Percentiles rank a stretch among this genome's conserved stretches.
Evolutionary conservation across 78 protist species (phyloP).

Genomic region (Speleostelium caveatum): DNA sequence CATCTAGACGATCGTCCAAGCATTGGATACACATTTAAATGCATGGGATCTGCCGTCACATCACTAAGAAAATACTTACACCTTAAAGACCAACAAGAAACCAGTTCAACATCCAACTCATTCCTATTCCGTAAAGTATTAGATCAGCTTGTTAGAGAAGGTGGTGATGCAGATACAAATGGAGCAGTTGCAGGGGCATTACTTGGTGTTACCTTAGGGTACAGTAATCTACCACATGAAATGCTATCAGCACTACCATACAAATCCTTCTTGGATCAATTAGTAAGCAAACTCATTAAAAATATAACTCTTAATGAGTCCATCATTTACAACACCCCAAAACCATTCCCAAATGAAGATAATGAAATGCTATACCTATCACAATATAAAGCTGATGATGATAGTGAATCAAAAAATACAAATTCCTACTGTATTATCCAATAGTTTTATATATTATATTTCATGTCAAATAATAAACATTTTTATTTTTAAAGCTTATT

Average conservation of each 20-base stretch:
- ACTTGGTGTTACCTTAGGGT: slow-evolving; percentile 72
- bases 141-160: slow-evolving; percentile 44
- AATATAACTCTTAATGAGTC: too few species aligned
- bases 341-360: too few species aligned
- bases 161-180: slow-evolving; percentile 84
- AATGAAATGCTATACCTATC: too few species aligned
- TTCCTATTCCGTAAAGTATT: slow-evolving; percentile 34
- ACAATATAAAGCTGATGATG: too few species aligned
- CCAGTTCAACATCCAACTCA: not conserved
- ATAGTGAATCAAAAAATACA: too few species aligned
- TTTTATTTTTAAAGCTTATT: too few species aligned
- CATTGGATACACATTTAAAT: slow-evolving; percentile 83
- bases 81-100: not conserved
- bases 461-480: too few species aligned
- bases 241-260: slow-evolving; percentile 60
- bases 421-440: too few species aligned
- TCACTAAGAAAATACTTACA: slow-evolving; percentile 65
- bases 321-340: too few species aligned
- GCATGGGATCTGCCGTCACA: slow-evolving; percentile 62
- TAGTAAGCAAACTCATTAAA: not conserved
- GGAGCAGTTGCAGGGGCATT: slow-evolving; percentile 83
- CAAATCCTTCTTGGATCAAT: slow-evolving; percentile 56
- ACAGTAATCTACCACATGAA: slow-evolving; percentile 72
- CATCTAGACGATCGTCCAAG: slow-evolving; percentile 24
- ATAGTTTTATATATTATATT: too few species aligned